Evolutionary conservation across 2,329 filamentous ascomycete genomes (phyloP).

Genomic region (Purpureocillium takamizusanense): DNA sequence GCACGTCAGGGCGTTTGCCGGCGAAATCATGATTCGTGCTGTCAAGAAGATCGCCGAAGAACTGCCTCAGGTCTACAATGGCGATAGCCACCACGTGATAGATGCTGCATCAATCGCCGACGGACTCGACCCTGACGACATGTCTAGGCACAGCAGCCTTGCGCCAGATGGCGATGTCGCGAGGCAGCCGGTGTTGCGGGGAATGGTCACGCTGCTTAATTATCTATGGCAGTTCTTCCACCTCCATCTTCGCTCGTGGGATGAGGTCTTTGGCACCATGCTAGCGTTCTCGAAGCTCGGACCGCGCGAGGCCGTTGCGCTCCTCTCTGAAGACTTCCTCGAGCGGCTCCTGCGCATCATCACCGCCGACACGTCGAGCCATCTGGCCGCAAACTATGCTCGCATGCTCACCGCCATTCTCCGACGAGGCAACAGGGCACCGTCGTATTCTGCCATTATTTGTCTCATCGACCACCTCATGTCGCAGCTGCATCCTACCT

Average conservation of each 20-base stretch:
- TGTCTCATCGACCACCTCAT: slow-evolving; percentile 37
- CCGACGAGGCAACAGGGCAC: slow-evolving; percentile 40
- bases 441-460: slow-evolving; percentile 46
- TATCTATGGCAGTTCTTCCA: slow-evolving; percentile 57
- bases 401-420: slow-evolving; percentile 43
- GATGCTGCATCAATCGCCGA: slow-evolving; percentile 3
- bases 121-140: slow-evolving; percentile 15
- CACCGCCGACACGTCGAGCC: slow-evolving; percentile 44
- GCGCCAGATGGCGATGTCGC: slow-evolving; percentile 2
- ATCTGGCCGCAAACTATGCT: slow-evolving; percentile 44
- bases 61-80: slow-evolving; percentile 38
- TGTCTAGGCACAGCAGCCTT: slow-evolving; percentile 18
- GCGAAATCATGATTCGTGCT: slow-evolving; percentile 41
- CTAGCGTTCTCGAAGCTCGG: slow-evolving; percentile 57
- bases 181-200: slow-evolving; percentile 15
- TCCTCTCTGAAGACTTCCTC: slow-evolving; percentile 56
- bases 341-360: slow-evolving; percentile 50
- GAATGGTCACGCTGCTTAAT: slow-evolving; percentile 38
- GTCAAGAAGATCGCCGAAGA: slow-evolving; percentile 41
- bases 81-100: slow-evolving; percentile 1
- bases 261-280: slow-evolving; percentile 67
- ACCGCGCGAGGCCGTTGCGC: slow-evolving; percentile 41
- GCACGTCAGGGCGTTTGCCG: slow-evolving; percentile 43
- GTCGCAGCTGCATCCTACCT: slow-evolving; percentile 28
- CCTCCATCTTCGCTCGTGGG: slow-evolving; percentile 56